Evolutionary conservation across 257 asterid genomes (phyloP).

Genomic region (Solanum tacnaense): DNA sequence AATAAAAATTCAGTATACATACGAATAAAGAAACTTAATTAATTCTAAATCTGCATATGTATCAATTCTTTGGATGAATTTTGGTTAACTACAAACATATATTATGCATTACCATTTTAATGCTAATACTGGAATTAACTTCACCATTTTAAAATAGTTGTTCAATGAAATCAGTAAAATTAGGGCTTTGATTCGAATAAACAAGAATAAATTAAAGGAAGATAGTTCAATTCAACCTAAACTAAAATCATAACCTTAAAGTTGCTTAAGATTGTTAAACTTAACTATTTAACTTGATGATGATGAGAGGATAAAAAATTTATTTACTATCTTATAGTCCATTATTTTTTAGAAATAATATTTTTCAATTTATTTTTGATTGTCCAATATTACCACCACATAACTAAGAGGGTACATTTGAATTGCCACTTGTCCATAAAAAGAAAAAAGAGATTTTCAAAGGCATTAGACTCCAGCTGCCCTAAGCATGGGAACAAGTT

Average conservation of each 20-base stretch:
- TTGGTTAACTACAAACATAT: neutral
- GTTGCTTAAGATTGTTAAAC: neutral
- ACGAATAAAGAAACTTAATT: neutral
- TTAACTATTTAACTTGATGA: neutral
- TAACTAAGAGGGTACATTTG: neutral
- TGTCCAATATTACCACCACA: too few species aligned
- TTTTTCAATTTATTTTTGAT: neutral
- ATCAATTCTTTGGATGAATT: neutral
- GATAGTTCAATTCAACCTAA: neutral
- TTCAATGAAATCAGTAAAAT: neutral
- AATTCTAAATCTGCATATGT: neutral
- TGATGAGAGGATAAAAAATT: too few species aligned
- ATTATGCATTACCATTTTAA: neutral
- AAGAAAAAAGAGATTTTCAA: neutral
- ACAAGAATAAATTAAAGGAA: neutral
- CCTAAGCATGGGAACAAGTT: constrained; percentile 44
- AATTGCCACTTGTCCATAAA: too few species aligned
- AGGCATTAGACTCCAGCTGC: constrained; percentile 58
- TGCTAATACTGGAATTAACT: neutral
- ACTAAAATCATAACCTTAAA: neutral
- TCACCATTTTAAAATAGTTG: neutral
- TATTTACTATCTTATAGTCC: neutral
- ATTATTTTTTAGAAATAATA: neutral
- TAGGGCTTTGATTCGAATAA: neutral
- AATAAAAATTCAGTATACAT: neutral